A percentile compares a stretch with the other conserved stretches of the same genome.
Evolutionary conservation across 139 green algal genomes (phyloP).

Genomic region (Astrephomene gubernaculifera): DNA sequence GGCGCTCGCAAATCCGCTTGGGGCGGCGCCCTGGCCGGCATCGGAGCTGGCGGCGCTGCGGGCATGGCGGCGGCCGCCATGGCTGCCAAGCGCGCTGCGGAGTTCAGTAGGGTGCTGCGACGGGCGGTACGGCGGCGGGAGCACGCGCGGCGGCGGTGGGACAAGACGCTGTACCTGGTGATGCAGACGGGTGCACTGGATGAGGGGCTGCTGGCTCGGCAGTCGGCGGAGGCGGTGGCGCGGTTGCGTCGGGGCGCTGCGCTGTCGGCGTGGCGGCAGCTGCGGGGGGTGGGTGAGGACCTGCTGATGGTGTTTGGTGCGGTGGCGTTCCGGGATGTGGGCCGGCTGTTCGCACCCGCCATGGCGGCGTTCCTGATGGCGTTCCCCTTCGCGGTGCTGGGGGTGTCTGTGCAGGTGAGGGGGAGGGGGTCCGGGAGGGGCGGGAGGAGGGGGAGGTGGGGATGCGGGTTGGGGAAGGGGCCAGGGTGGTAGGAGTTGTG

Average conservation of each 20-base stretch:
- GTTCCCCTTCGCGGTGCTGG: conserved; percentile 29
- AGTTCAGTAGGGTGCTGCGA: not conserved
- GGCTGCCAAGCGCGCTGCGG: not conserved
- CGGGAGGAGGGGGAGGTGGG: not conserved
- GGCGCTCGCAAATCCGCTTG: not conserved
- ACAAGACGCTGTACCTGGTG: conserved; percentile 39
- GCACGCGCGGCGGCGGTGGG: conserved; percentile 32
- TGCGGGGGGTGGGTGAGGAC: conserved; percentile 4
- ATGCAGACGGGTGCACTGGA: conserved; percentile 28
- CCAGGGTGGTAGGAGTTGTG: too few species aligned
- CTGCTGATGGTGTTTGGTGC: conserved; percentile 31
- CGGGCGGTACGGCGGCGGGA: conserved; percentile 18
- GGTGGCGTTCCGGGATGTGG: conserved; percentile 35
- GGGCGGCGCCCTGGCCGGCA: not conserved
- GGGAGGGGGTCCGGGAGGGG: not conserved
- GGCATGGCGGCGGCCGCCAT: conserved; percentile 2
- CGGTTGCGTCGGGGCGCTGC: not conserved
- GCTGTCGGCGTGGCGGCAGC: conserved; percentile 33
- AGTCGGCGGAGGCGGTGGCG: not conserved
- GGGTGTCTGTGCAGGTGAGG: not conserved
- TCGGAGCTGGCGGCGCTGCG: not conserved
- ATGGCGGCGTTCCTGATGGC: conserved; percentile 17
- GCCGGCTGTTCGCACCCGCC: not conserved
- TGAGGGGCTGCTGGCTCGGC: not conserved
- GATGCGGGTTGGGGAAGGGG: too few species aligned